Evolutionary conservation across 2,329 filamentous ascomycete genomes (phyloP), one percentile per base, ranked within the genome.

Genomic region (Neonectria punicea): DNA sequence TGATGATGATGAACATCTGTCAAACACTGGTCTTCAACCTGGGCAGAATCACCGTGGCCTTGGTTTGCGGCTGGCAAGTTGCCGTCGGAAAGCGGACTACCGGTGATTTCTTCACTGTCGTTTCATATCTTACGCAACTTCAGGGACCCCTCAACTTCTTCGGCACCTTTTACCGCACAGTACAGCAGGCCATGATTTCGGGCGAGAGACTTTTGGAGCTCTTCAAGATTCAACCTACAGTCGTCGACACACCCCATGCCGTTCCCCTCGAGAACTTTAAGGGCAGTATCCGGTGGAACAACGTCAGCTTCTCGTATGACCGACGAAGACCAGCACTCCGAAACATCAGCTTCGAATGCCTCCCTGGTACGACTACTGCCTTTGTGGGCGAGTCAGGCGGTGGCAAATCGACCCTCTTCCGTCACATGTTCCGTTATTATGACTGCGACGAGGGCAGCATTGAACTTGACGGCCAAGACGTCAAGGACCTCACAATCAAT

Each of bases 151-250:
- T 95, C 65, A 94, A 95, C 78, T 95, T 93, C 81, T 95, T 96
- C 73, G 96, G 95, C 61, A 96, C 94, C 0, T 98, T 98, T 78
- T 99, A 98, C 79, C 89, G 95, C 55, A 96, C 94, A 67, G 95
- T 98, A 6, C 96, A 98, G 80, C 96, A 94, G 72, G 93, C 95
- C 58, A 93, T 99, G 91, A 98, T 99, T 76, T 98, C 97, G 63
- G 94, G 95, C 5, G 96, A 99, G 83, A 90, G 96, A 18, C 90
- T 99, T 78, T 83, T 99, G 59, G 96, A 98, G 79, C 84, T 99
- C 18, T 98, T 99, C 87, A 97, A 97, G 79, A 96, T 98, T 74
- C 90, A 93, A 73, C 95, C 96, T 1, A 97, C 93, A 0, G 95
- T 99, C 30, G 85, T 95, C 8, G 96, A 99, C 77, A 86, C 85